Base-by-base conservation (phyloP, 2,329 filamentous ascomycete species). In the Herpotrichia juniperi region DNA sequence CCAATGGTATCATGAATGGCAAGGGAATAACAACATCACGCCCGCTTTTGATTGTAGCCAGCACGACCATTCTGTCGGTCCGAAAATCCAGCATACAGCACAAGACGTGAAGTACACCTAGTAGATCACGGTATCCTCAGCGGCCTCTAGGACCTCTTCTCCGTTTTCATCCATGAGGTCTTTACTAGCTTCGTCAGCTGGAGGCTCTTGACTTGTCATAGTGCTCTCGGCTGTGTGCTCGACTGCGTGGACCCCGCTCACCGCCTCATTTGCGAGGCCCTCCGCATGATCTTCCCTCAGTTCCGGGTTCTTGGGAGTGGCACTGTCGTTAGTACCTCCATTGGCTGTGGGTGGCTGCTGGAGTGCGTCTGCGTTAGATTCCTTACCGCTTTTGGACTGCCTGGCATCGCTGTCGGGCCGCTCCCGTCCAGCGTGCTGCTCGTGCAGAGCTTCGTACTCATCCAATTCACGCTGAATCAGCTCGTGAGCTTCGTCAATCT, bases 91-190 rank as follows among this genome's bases (percentile, higher is more conserved):
- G 49, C 43, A 35, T 31, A 10, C 28, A 42, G n/a, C 40, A 46
- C 43, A 34, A 24, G 11, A 47, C 31, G 12, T 10, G n/a, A 34
- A 21, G 17, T 34, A 37, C 19, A 24, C 55, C 83, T 78, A 96
- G 78, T 96, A 96, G 53, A 96, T 93, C 47, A 96, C 91, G 63
- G 88, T 92, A 66, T 96, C 92, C 77, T 97, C 92, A 54, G 91
- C 90, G 48, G 88, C 90, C 72, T 91, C 89, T 48, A 94, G 86
- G 59, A 96, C 81, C 50, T 93, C 87, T 66, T 93, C 90, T 47
- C 86, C 89, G 45, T 83, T 82, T 56, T 91, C 87, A 64, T 93
- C 89, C 82, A 61, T 82, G 14, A 52, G 79, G 37, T 79, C 65
- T 66, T 75, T 76, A 65, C 74, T 69, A 56, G 66, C 60, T 57